Percentiles rank a stretch among this genome's conserved stretches.
phyloP scores from a whole-genome alignment of 768 basidiomycete genomes.

The Ephemerocybe angulata region DNA sequence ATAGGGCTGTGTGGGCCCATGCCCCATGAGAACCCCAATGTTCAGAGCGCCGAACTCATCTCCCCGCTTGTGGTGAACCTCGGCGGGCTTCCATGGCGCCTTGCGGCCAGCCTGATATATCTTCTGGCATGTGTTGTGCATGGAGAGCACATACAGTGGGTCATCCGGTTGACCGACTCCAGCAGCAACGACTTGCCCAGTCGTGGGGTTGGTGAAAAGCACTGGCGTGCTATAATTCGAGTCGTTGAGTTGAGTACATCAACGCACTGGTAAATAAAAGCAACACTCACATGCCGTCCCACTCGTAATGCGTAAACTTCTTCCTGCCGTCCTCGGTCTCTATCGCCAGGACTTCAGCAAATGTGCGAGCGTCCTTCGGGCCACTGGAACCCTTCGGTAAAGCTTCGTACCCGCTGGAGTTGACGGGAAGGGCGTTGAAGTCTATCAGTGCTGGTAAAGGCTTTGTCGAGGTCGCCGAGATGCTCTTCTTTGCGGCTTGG shows the following conservation, averaged over 20 bases:
- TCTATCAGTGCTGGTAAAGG: too few species aligned
- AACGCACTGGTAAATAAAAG: neutral
- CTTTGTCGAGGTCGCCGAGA: too few species aligned
- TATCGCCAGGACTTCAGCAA: too few species aligned
- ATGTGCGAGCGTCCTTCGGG: too few species aligned
- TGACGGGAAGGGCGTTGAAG: too few species aligned
- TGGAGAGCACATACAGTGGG: neutral
- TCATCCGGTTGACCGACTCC: neutral
- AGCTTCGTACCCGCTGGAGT: too few species aligned
- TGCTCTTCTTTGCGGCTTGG: too few species aligned
- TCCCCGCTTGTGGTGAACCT: neutral
- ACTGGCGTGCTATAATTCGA: neutral
- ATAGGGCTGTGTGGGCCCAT: neutral
- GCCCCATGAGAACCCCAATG: neutral
- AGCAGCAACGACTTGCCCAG: neutral
- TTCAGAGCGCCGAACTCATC: neutral
- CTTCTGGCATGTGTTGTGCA: neutral
- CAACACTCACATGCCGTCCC: neutral
- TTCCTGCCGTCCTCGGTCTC: too few species aligned
- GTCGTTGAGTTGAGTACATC: neutral
- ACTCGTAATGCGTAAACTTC: too few species aligned
- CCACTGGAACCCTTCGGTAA: too few species aligned
- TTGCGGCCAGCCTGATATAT: neutral
- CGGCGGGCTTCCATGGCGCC: neutral
- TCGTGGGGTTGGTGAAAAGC: neutral